Percentiles rank a stretch among this genome's conserved stretches.
phyloP scores from a whole-genome alignment of 768 basidiomycete genomes.

The Pilatotrama ljubarskyi region DNA sequence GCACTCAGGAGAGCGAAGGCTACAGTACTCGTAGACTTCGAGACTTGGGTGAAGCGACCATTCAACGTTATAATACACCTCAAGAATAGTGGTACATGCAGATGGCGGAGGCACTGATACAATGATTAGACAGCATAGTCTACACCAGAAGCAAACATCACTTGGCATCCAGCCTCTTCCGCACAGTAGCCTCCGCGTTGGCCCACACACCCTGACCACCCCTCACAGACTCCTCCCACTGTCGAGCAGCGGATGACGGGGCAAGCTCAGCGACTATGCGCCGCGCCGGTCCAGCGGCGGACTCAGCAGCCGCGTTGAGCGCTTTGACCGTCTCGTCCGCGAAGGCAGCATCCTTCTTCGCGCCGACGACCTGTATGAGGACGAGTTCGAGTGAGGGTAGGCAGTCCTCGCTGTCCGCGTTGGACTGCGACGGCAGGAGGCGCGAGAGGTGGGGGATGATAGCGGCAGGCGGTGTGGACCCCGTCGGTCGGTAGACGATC shows the following conservation, averaged over 20 bases:
- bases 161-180: constrained; percentile 10
- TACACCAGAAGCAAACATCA: not conserved
- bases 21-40: too few species aligned
- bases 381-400: constrained; percentile 23
- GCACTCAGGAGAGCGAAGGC: too few species aligned
- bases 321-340: constrained; percentile 19
- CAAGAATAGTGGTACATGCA: not conserved
- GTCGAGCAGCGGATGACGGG: constrained; percentile 28
- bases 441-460: constrained; percentile 21
- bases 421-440: constrained; percentile 13
- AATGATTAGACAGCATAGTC: too few species aligned
- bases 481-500: constrained; percentile 28
- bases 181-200: constrained; percentile 27
- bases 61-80: not conserved
- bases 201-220: constrained; percentile 30
- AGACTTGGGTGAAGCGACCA: too few species aligned
- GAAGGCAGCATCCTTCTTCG: constrained; percentile 11
- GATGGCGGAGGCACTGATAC: too few species aligned
- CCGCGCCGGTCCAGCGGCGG: constrained; percentile 20
- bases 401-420: not conserved
- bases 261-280: constrained; percentile 32
- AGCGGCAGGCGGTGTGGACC: constrained; percentile 11
- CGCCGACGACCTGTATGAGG: constrained; percentile 30
- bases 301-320: constrained; percentile 24
- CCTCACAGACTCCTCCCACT: constrained; percentile 32